These are phyloP conservation scores for Rhodosporidiobolus sp. DNA, from an alignment of 768 basidiomycete species.

Conservation along the genomic window DNA sequence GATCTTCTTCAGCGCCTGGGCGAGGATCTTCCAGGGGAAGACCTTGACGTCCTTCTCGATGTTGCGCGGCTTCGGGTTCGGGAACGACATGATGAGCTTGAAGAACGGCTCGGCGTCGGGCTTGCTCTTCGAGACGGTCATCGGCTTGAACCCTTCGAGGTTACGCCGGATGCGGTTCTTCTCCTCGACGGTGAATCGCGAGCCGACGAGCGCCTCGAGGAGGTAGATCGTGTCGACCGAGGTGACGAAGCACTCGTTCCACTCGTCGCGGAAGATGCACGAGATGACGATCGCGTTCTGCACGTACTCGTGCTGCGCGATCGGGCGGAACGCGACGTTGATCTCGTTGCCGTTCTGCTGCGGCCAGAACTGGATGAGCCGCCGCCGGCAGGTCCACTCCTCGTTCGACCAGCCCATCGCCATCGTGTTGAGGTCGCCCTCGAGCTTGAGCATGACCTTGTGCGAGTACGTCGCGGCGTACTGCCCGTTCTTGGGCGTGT, in stretches of 20 bases:
- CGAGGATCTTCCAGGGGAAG: slow-evolving; percentile 54
- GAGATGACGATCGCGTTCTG: slow-evolving; percentile 80
- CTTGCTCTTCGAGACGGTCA: slow-evolving; percentile 83
- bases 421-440: slow-evolving; percentile 51
- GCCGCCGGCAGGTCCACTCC: slow-evolving; percentile 67
- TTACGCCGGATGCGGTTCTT: slow-evolving; percentile 95
- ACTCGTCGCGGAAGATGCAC: slow-evolving; percentile 82
- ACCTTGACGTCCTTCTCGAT: slow-evolving; percentile 89
- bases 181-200: slow-evolving; percentile 84
- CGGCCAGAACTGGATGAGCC: slow-evolving; percentile 81
- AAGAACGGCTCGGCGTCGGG: slow-evolving; percentile 80
- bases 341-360: slow-evolving; percentile 72
- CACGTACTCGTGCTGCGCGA: slow-evolving; percentile 69
- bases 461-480: slow-evolving; percentile 27
- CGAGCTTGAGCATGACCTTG: slow-evolving; percentile 46
- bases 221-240: slow-evolving; percentile 94
- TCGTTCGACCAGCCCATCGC: slow-evolving; percentile 55
- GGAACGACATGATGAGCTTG: slow-evolving; percentile 93
- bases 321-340: slow-evolving; percentile 71
- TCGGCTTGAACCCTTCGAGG: slow-evolving; percentile 85
- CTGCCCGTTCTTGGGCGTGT: slow-evolving; percentile 2
- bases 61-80: slow-evolving; percentile 85
- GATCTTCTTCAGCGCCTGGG: slow-evolving; percentile 52
- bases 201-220: slow-evolving; percentile 72
- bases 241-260: slow-evolving; percentile 77